Conservation (phyloP, 306 rosid genomes). For the Pueraria montana region DNA sequence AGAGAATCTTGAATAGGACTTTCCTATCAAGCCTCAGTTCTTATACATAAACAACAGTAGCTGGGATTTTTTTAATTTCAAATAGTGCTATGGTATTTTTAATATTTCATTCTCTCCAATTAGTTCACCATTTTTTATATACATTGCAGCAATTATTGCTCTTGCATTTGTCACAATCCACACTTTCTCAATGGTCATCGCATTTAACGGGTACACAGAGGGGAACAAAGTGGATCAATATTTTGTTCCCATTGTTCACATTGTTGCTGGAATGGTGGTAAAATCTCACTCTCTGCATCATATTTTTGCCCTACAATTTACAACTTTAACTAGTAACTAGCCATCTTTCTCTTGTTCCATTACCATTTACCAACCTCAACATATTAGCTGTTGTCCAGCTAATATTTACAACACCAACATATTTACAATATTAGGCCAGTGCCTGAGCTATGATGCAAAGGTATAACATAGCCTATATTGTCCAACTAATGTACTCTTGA, state of each 20-base stretch:
- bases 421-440: constrained; percentile 14
- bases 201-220: constrained; percentile 91
- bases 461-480: background rate
- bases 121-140: constrained; percentile 37
- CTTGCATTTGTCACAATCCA: constrained; percentile 95
- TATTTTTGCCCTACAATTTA: constrained; percentile 18
- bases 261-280: constrained; percentile 88
- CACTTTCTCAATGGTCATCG: constrained; percentile 96
- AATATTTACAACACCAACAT: background rate
- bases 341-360: constrained; percentile 6
- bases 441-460: background rate
- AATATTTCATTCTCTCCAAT: constrained; percentile 26
- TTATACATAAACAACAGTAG: constrained; percentile 21
- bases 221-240: constrained; percentile 78
- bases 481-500: constrained; percentile 12
- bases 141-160: constrained; percentile 80
- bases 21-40: background rate
- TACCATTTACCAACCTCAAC: background rate
- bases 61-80: constrained; percentile 25
- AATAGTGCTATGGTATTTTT: background rate
- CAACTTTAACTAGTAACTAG: constrained; percentile 30
- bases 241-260: constrained; percentile 83
- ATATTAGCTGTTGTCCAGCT: constrained; percentile 20
- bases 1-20: constrained; percentile 27
- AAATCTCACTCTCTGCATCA: constrained; percentile 45